Percentiles rank a stretch among this genome's conserved stretches.
Evolutionary conservation across 495 filamentous ascomycete genomes (phyloP).

Genomic region (Podospora pseudocomata): DNA sequence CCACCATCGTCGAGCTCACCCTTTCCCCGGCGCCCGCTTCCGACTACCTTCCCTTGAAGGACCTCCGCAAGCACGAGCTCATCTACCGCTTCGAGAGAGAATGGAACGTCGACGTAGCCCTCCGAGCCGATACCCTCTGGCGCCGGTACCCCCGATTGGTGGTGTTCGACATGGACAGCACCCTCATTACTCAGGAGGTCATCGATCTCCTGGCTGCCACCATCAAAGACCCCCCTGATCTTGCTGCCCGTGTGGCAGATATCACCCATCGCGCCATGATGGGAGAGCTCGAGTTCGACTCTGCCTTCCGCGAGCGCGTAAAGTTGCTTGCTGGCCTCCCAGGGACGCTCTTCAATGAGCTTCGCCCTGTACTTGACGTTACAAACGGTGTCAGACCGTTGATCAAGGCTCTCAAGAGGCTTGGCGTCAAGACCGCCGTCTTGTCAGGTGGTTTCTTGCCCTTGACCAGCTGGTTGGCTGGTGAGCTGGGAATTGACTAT

Average conservation of each 20-base stretch:
- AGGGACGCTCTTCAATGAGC: conserved; percentile 72
- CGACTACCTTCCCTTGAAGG: conserved; percentile 62
- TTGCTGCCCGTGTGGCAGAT: conserved; percentile 54
- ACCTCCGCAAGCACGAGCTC: conserved; percentile 72
- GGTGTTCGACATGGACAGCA: conserved; percentile 97
- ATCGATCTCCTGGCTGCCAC: conserved; percentile 89
- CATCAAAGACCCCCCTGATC: conserved; percentile 56
- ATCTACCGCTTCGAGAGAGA: conserved; percentile 79
- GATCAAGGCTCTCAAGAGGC: conserved; percentile 62
- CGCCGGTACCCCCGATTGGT: conserved; percentile 74
- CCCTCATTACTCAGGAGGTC: conserved; percentile 91
- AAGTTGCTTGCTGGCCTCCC: conserved; percentile 75
- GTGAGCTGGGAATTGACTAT: conserved; percentile 76
- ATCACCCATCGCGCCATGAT: conserved; percentile 95
- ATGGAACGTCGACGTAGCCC: conserved; percentile 79
- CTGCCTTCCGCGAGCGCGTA: conserved; percentile 73
- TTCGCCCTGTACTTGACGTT: conserved; percentile 69
- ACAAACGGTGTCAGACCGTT: conserved; percentile 77
- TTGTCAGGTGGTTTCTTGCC: conserved; percentile 90
- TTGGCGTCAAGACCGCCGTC: conserved; percentile 83
- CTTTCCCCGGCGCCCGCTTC: conserved; percentile 64
- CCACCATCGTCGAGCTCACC: conserved; percentile 66
- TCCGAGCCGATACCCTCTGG: conserved; percentile 69
- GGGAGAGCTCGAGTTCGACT: conserved; percentile 91
- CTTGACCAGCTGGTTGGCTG: conserved; percentile 79